Evolutionary conservation across 208 protist genomes (phyloP).

Genomic region (Crithidia acanthocephali): DNA sequence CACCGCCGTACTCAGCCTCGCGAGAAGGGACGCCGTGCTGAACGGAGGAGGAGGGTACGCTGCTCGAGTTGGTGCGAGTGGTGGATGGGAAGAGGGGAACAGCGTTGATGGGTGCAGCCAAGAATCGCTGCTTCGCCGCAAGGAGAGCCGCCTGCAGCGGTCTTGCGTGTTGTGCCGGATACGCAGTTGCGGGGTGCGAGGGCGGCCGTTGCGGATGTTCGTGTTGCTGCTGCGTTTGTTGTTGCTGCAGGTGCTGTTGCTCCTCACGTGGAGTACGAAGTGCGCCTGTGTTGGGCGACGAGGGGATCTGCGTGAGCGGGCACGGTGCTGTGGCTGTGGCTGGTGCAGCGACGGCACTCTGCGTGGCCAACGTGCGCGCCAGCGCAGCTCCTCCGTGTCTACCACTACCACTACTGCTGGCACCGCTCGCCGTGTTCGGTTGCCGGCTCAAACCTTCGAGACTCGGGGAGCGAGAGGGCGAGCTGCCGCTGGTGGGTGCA

Average conservation of each 20-base stretch:
- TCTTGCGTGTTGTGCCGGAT: not conserved
- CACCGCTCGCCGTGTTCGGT: not conserved
- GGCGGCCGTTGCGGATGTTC: not conserved
- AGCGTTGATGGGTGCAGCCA: not conserved
- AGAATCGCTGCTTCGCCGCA: slow-evolving; percentile 13
- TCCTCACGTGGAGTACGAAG: slow-evolving; percentile 8
- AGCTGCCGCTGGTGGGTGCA: not conserved
- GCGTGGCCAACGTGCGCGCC: not conserved
- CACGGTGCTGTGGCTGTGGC: not conserved
- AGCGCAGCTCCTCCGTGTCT: not conserved
- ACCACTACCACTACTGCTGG: not conserved
- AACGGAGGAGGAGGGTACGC: not conserved
- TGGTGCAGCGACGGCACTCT: not conserved
- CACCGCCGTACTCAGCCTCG: no score
- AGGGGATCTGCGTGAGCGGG: not conserved
- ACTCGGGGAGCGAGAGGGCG: not conserved
- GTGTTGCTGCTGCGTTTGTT: not conserved
- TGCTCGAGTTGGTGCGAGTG: no score
- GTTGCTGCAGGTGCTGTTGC: slow-evolving; percentile 6
- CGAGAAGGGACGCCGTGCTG: no score
- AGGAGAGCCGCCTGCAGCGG: slow-evolving; percentile 7
- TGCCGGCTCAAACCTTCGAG: not conserved
- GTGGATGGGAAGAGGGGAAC: not conserved
- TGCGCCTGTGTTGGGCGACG: not conserved
- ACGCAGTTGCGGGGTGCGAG: not conserved